A percentile compares a stretch with the other conserved stretches of the same genome.
Conservation (phyloP, 1,284 basidiomycete species). For the Filobasidium uniguttulatum region DNA sequence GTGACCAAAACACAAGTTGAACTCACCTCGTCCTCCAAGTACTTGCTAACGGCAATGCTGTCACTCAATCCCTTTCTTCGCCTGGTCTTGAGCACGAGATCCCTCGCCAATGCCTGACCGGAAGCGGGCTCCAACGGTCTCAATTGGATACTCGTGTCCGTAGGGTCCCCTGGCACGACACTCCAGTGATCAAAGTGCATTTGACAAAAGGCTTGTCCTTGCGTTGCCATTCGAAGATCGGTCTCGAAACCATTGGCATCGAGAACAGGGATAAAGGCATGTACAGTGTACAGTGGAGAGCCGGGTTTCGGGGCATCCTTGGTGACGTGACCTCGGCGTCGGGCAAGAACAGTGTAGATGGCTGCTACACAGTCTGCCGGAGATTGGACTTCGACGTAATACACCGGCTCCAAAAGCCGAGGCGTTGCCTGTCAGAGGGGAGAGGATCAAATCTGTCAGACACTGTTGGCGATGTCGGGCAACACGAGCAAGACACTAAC, state of each 20-base stretch:
- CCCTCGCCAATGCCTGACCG: conserved; percentile 77
- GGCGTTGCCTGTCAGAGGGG: conserved; percentile 58
- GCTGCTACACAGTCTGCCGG: conserved; percentile 97
- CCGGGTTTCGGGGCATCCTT: conserved; percentile 96
- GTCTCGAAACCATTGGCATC: conserved; percentile 99
- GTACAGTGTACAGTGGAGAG: conserved; percentile 91
- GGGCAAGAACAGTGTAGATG: conserved; percentile 91
- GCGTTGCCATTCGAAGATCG: conserved; percentile 88
- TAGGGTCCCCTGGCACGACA: conserved; percentile 95
- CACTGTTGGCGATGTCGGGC: background rate
- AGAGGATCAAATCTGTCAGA: conserved; percentile 13
- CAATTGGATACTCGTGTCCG: conserved; percentile 86
- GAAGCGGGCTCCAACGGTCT: conserved; percentile 93
- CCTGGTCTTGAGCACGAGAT: conserved; percentile 90
- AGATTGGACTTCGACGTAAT: conserved; percentile 95
- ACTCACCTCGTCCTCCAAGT: conserved; percentile 67
- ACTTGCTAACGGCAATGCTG: conserved; percentile 85
- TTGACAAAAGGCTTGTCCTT: conserved; percentile 92
- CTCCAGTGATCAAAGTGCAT: conserved; percentile 98
- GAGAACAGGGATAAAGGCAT: conserved; percentile 93
- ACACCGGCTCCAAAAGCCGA: conserved; percentile 88
- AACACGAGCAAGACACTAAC: conserved; percentile 38
- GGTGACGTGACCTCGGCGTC: conserved; percentile 92
- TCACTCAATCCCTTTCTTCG: conserved; percentile 88
- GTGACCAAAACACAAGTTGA: background rate